Base-by-base conservation (phyloP, 2,329 filamentous ascomycete genomes). In the Hansfordia pulvinata region DNA sequence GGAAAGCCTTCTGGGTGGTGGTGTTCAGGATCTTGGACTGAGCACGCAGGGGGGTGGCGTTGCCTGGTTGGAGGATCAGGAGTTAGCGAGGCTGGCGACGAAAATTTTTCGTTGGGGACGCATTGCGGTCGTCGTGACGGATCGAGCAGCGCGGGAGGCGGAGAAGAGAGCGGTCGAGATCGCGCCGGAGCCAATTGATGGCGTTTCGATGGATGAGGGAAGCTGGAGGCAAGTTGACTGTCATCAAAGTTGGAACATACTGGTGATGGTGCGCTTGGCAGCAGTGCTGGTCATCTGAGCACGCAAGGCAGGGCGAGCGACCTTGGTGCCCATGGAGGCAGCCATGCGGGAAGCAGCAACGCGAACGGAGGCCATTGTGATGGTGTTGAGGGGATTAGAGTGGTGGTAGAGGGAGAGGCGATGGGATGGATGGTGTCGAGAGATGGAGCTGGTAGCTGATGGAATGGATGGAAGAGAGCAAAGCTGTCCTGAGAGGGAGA, bases 361-460 rank as follows among this genome's bases (percentile, higher is more conserved):
- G 64, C 79, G 78, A 58, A 72, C 64, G 59, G 73, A 69, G 58
- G 78, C 75, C 79, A 85, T 85, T 82, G 69, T 71, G 69, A 74
- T 61, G 64, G 64, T 58, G 23, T 24, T 8, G 23, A 24, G 23
- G 14, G 23, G 23, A 24, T 14, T 24, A 10, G 11, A 32, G 31
- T 33, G 30, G 26, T 30, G 36, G 29, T 32, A 46, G 42, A 43
- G 49, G 52, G 53, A 50, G 52, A 49, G 52, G 53, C 57, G 55
- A 56, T 47, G 46, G 42, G 43, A 14, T 24, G 16, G 23, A 24
- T 47, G 41, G 40, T 41, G 43, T 41, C 41, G 42, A 45, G 42
- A 47, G 47, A 44, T 41, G 44, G 43, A 42, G n/a, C n/a, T n/a
- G n/a, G n/a, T n/a, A n/a, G n/a, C n/a, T n/a, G n/a, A n/a, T n/a